Evolutionary conservation across 2,329 filamentous ascomycete species (phyloP).

Genomic region (Apiospora hydei): DNA sequence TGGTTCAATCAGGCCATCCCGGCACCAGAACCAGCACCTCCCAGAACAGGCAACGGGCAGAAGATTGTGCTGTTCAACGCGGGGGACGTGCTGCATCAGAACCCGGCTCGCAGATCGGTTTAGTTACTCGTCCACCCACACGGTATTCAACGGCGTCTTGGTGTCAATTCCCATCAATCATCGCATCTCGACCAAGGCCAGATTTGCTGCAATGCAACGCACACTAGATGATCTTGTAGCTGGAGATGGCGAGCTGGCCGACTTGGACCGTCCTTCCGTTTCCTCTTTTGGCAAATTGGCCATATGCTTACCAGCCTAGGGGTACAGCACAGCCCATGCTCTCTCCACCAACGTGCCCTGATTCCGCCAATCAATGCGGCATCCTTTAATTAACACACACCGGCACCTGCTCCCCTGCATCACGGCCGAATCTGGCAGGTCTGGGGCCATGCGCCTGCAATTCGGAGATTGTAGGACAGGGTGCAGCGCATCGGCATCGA

Average conservation of each 20-base stretch:
- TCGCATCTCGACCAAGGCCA: background rate
- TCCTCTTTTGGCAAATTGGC: background rate
- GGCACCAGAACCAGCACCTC: background rate
- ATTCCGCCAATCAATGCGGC: conserved; percentile 15
- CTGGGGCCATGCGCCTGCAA: conserved; percentile 9
- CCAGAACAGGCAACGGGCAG: background rate
- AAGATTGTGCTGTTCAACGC: background rate
- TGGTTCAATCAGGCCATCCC: conserved; percentile 1
- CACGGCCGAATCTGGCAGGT: background rate
- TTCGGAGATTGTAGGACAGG: background rate
- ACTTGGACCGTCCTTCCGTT: background rate
- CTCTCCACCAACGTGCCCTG: background rate
- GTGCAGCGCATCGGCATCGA: background rate
- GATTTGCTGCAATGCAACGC: conserved; percentile 1
- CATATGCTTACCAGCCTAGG: conserved; percentile 4
- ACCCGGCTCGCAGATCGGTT: background rate
- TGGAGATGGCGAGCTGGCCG: background rate
- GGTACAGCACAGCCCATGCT: conserved; percentile 5
- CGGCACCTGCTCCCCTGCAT: conserved; percentile 1
- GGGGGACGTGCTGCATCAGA: background rate
- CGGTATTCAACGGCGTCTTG: background rate
- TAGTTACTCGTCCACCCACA: background rate
- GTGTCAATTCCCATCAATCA: conserved; percentile 22
- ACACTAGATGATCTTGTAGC: conserved; percentile 5
- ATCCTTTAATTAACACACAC: background rate